A percentile compares a stretch with the other conserved stretches of the same genome.
Conservation (phyloP, 2,329 filamentous ascomycete species). For the Diaporthe eres region DNA sequence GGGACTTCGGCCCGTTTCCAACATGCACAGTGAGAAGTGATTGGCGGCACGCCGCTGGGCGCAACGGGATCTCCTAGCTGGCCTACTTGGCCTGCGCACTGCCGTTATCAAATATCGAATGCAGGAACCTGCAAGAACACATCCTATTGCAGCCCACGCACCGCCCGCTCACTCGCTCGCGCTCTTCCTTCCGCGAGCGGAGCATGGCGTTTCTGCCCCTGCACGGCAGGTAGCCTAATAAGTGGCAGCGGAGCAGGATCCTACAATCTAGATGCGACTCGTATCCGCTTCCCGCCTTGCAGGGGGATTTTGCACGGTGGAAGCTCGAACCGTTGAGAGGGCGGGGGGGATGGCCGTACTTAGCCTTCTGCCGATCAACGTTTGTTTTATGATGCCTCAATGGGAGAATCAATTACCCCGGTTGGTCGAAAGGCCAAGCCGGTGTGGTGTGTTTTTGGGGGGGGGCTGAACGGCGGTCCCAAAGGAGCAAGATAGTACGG, state of each 20-base stretch:
- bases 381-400: not conserved
- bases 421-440: constrained; percentile 9
- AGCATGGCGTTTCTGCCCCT: not conserved
- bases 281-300: constrained; percentile 4
- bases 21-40: constrained; percentile 17
- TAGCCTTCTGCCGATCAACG: not conserved
- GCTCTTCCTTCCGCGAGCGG: not conserved
- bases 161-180: not conserved
- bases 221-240: not conserved
- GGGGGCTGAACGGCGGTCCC: constrained; percentile 10
- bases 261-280: constrained; percentile 21
- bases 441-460: not conserved
- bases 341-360: too few relatives aligned
- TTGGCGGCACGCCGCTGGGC: not conserved
- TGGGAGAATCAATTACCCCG: not conserved
- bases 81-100: constrained; percentile 12
- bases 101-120: constrained; percentile 26
- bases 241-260: not conserved
- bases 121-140: constrained; percentile 21
- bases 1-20: not conserved
- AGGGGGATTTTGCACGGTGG: not conserved
- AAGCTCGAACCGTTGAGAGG: not conserved
- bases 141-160: not conserved
- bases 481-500: not conserved
- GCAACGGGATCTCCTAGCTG: not conserved